phyloP scores from a whole-genome alignment of 805 yeast species.

The Cyberlindnera mississippiensis region DNA sequence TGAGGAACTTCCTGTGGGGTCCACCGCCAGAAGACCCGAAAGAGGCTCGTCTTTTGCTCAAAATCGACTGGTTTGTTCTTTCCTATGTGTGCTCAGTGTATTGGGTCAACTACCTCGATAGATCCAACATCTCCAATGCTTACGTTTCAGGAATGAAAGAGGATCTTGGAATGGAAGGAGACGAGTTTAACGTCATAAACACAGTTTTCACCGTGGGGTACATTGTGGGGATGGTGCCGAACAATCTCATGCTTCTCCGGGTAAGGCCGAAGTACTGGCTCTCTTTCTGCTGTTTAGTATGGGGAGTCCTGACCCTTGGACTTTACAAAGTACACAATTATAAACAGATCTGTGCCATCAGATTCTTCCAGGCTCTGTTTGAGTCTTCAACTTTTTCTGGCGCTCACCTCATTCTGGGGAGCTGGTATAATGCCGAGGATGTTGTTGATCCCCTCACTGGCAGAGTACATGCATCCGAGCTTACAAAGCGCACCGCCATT shows the following conservation, averaged over 20 bases:
- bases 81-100: constrained; percentile 23
- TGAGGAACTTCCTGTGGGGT: constrained; percentile 24
- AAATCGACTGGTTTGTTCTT: constrained; percentile 27
- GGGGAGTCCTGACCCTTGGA: constrained; percentile 55
- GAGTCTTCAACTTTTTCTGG: constrained; percentile 57
- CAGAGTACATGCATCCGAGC: constrained; percentile 32
- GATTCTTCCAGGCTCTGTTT: constrained; percentile 59
- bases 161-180: constrained; percentile 44
- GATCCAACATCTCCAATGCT: constrained; percentile 52
- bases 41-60: constrained; percentile 22
- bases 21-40: constrained; percentile 22
- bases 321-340: constrained; percentile 45
- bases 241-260: constrained; percentile 47
- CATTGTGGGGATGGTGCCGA: constrained; percentile 58
- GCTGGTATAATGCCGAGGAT: constrained; percentile 45
- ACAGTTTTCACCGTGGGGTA: constrained; percentile 61
- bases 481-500: constrained; percentile 48
- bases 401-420: constrained; percentile 49
- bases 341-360: constrained; percentile 48
- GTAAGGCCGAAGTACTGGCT: constrained; percentile 57
- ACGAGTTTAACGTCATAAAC: constrained; percentile 47
- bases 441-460: constrained; percentile 23
- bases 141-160: constrained; percentile 68
- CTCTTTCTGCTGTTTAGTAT: constrained; percentile 47
- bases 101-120: constrained; percentile 52